Evolutionary conservation across 1,139 yeast genomes (phyloP), one percentile per base, ranked within the genome.

Genomic region (Geotrichum fermentans): DNA sequence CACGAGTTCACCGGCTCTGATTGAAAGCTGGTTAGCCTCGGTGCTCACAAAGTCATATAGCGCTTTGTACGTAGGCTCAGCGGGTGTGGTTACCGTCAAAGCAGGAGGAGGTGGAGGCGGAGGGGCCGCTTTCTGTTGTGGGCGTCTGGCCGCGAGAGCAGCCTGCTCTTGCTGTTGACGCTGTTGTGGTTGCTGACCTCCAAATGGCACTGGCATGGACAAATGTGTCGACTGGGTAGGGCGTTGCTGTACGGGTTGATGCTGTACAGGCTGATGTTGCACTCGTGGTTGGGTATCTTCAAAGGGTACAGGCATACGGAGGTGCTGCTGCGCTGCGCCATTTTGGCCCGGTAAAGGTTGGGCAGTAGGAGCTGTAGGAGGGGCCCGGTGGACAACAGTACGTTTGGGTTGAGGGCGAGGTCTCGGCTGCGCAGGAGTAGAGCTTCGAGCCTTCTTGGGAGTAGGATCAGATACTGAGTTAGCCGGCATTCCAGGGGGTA

Each of bases 1-100:
- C 36, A 90, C 80, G 40, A 87, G 70, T 43, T 86, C 85, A 55
- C 85, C 96, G 59, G 82, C 83, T 14, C 74, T 68, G 45, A 92
- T 74, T 6, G 96, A 88, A 54, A 90, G 73, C 58, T 82, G 87
- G 2, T 94, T 83, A 4, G 89, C 78, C 6, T 92, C 95, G 1
- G 89, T 77, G n/a, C 97, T 97, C 29, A 82, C 83, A 66, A 86
- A 94, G 58, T 89, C 97, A 63, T 85, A 94, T 51, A 89, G 79
- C 0, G 95, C 98, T 60, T 80, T 82, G 65, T 75, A 94, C 2
- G 86, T 82, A 22, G 97, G 96, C 61, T 73, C 78, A 50, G 80
- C 73, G 1, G 95, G 89, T 47, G 74, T 73, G 0, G 85, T 78
- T 0, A 85, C 80, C 0, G 94, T 83, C 5, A 95, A 89, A 0